These are phyloP conservation scores for Porodaedalea pini DNA, from an alignment of 1,284 basidiomycete genomes.

Conservation along the genomic window DNA sequence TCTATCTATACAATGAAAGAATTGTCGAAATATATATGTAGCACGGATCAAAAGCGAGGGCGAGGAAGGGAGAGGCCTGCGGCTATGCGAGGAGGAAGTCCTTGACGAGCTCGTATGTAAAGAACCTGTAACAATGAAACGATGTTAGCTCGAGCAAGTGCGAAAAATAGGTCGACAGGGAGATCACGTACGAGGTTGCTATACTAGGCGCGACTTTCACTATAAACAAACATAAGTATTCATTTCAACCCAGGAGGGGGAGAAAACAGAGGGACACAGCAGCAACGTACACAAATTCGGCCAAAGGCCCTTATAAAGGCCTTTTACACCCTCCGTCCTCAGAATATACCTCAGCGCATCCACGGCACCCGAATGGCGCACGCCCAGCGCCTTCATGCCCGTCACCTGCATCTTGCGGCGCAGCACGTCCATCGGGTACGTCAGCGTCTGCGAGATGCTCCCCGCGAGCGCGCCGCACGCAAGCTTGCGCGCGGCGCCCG, in stretches of 20 bases:
- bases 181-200: constrained; percentile 59
- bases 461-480: constrained; percentile 79
- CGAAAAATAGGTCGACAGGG: not conserved
- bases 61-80: not conserved
- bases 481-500: constrained; percentile 57
- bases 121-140: constrained; percentile 2
- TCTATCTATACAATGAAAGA: not conserved
- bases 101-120: constrained; percentile 18
- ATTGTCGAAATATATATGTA: not conserved
- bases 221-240: constrained; percentile 30
- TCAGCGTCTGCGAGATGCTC: constrained; percentile 87
- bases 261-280: constrained; percentile 34
- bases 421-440: constrained; percentile 94
- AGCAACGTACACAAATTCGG: constrained; percentile 89
- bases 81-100: constrained; percentile 8
- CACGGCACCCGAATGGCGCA: constrained; percentile 74
- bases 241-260: constrained; percentile 21
- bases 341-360: constrained; percentile 74
- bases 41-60: not conserved
- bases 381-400: constrained; percentile 69
- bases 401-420: constrained; percentile 94
- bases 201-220: constrained; percentile 92
- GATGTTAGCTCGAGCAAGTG: not conserved
- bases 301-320: constrained; percentile 85
- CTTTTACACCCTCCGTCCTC: constrained; percentile 67